Conservation (phyloP, 192 early-diverging fungal genomes). For the Thamnidium elegans region DNA sequence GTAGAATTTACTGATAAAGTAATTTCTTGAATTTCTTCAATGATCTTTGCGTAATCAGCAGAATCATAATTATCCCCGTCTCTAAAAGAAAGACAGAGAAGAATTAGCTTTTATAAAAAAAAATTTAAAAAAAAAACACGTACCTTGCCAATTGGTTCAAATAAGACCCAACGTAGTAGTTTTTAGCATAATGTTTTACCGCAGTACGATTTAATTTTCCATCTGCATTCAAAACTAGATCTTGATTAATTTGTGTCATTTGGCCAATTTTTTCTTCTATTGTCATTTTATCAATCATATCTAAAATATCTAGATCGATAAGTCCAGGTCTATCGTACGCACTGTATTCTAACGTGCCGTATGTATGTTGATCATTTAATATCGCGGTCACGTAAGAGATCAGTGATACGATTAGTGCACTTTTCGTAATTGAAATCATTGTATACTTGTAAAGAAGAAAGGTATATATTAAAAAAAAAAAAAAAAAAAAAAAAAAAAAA, state of each 20-base stretch:
- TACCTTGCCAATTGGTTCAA: slow-evolving; percentile 60
- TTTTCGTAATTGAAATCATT: too few species aligned
- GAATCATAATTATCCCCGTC: slow-evolving; percentile 25
- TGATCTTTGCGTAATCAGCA: slow-evolving; percentile 18
- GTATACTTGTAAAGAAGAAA: too few species aligned
- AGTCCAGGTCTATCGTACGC: slow-evolving; percentile 9
- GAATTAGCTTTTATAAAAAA: slow-evolving; percentile 52
- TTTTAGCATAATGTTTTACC: slow-evolving; percentile 53
- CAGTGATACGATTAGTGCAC: too few species aligned
- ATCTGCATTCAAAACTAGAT: slow-evolving; percentile 49
- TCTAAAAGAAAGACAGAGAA: slow-evolving; percentile 44
- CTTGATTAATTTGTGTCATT: slow-evolving; percentile 65
- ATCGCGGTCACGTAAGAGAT: too few species aligned
- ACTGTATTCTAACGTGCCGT: neutral
- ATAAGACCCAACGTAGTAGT: slow-evolving; percentile 61
- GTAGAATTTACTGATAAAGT: slow-evolving; percentile 41
- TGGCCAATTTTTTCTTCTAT: slow-evolving; percentile 61
- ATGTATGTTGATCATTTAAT: too few species aligned
- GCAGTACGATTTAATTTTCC: slow-evolving; percentile 50
- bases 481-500: too few species aligned
- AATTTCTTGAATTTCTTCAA: slow-evolving; percentile 53
- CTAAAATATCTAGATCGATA: slow-evolving; percentile 51
- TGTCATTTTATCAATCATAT: slow-evolving; percentile 42
- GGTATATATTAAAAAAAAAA: too few species aligned
- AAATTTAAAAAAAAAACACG: slow-evolving; percentile 25